Evolutionary conservation across 441 rosid species (phyloP).

Genomic region (Corymbia calophylla): DNA sequence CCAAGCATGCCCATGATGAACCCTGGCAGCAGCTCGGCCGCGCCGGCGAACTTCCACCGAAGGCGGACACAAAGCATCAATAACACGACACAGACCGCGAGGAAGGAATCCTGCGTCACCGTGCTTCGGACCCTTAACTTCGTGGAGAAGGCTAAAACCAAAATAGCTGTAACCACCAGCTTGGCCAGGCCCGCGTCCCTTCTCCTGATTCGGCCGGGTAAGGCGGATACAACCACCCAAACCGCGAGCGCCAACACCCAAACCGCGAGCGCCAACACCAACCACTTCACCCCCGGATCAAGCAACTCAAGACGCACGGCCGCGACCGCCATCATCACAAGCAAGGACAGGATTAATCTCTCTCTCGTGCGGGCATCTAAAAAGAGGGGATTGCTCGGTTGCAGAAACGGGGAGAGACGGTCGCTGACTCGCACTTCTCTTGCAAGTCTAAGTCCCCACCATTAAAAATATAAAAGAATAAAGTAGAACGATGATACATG

Average conservation of each 20-base stretch:
- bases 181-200: not conserved
- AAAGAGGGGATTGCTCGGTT: rapidly evolving
- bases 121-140: not conserved
- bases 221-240: not conserved
- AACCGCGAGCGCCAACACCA: too few relatives aligned
- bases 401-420: too few relatives aligned
- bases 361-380: too few relatives aligned
- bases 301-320: too few relatives aligned
- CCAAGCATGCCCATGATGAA: not conserved
- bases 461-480: too few relatives aligned
- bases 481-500: too few relatives aligned
- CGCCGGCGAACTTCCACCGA: not conserved
- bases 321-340: too few relatives aligned
- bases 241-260: too few relatives aligned
- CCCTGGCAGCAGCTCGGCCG: not conserved
- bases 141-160: not conserved
- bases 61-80: not conserved
- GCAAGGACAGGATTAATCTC: too few relatives aligned
- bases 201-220: not conserved
- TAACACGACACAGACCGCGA: not conserved
- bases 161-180: not conserved
- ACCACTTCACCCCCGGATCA: not conserved
- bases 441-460: rapidly evolving
- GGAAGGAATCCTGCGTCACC: not conserved
- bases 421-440: too few relatives aligned